Evolutionary conservation across 371 early-diverging fungal genomes (phyloP).

Genomic region (Mortierella sp.): DNA sequence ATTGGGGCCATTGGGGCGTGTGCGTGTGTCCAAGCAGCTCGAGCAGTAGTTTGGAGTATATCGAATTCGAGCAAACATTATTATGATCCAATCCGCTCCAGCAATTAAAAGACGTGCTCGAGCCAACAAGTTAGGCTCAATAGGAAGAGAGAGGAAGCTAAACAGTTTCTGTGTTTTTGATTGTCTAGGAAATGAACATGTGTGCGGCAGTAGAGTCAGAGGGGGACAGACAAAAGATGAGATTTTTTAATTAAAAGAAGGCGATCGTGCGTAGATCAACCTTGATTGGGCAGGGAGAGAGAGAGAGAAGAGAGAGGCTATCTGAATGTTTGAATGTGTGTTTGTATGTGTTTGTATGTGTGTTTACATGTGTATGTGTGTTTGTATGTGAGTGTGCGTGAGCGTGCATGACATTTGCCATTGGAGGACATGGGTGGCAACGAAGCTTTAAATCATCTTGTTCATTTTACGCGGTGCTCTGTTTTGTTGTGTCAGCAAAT

Average conservation of each 20-base stretch:
- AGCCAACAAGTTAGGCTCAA: background rate
- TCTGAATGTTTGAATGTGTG: background rate
- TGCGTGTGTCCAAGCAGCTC: background rate
- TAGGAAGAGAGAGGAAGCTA: background rate
- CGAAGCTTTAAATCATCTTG: background rate
- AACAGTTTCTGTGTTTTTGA: background rate
- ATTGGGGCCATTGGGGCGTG: background rate
- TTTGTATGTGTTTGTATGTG: background rate
- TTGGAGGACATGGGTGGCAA: background rate
- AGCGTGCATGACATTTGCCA: background rate
- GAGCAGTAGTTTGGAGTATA: background rate
- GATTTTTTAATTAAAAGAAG: background rate
- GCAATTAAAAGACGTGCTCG: slow-evolving; percentile 14
- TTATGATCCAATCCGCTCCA: slow-evolving; percentile 22
- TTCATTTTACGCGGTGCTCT: background rate
- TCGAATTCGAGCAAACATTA: background rate
- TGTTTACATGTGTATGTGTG: too few species aligned
- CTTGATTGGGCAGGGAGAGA: slow-evolving; percentile 13
- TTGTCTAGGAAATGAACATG: background rate
- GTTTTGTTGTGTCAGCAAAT: slow-evolving; percentile 3
- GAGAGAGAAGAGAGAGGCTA: background rate
- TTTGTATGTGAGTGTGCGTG: too few species aligned
- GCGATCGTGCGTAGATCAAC: background rate
- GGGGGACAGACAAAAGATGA: too few species aligned
- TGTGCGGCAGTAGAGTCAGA: background rate